Conservation (phyloP, 352 stramenopile genomes). For the Phytophthora meadii region DNA sequence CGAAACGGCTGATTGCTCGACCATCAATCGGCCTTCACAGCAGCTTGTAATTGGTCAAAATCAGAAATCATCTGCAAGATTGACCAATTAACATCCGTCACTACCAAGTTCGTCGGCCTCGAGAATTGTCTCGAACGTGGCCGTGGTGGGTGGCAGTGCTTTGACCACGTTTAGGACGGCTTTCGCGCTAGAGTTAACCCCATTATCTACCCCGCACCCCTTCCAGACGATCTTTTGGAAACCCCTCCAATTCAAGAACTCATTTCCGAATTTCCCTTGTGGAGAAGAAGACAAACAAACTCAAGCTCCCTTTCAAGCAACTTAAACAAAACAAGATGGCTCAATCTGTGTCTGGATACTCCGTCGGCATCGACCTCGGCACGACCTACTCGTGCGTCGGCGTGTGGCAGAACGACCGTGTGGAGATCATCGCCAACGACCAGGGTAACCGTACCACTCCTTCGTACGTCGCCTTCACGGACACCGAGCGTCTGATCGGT, state of each 20-base stretch:
- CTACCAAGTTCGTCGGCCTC: not conserved
- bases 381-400: slow-evolving; percentile 95
- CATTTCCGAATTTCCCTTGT: slow-evolving; percentile 37
- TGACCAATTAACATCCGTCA: too few relatives aligned
- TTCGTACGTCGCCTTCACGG: slow-evolving; percentile 96
- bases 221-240: slow-evolving; percentile 16
- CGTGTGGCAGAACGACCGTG: slow-evolving; percentile 94
- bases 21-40: not conserved
- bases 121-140: slow-evolving; percentile 21
- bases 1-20: slow-evolving; percentile 8
- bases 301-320: slow-evolving; percentile 1
- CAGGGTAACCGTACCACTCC: slow-evolving; percentile 96
- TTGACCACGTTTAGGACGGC: slow-evolving; percentile 6
- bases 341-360: slow-evolving; percentile 37
- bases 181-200: not conserved
- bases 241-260: not conserved
- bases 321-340: slow-evolving; percentile 28
- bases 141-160: slow-evolving; percentile 14
- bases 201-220: not conserved
- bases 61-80: not conserved
- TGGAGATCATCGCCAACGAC: slow-evolving; percentile 97
- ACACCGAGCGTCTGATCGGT: slow-evolving; percentile 93
- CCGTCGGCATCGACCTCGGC: slow-evolving; percentile 90
- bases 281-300: slow-evolving; percentile 31
- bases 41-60: not conserved